Evolutionary conservation across 1,139 yeast genomes (phyloP).

Genomic region (Taphrina betulina): DNA sequence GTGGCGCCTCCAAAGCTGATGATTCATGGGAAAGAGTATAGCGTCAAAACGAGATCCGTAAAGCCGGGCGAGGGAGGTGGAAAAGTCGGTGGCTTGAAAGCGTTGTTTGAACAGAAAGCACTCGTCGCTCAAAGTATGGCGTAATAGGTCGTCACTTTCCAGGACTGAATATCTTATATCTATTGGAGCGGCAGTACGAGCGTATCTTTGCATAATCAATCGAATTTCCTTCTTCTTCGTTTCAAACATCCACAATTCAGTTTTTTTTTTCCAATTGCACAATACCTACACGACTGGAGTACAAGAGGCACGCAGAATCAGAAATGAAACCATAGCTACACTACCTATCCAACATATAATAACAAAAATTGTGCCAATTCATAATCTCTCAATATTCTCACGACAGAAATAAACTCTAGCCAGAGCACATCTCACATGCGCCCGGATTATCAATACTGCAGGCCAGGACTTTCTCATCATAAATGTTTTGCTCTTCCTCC

Average conservation of each 20-base stretch:
- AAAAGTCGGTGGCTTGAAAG: slow-evolving; percentile 20
- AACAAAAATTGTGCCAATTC: too few relatives aligned
- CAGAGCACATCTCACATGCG: slow-evolving; percentile 96
- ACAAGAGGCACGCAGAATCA: too few relatives aligned
- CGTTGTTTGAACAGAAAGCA: slow-evolving; percentile 24
- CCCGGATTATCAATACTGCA: slow-evolving; percentile 97
- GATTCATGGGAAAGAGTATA: slow-evolving; percentile 8
- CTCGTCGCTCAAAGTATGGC: slow-evolving; percentile 23
- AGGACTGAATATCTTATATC: too few relatives aligned
- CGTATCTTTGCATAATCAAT: too few relatives aligned
- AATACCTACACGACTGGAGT: too few relatives aligned
- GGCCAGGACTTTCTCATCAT: slow-evolving; percentile 88
- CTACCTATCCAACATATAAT: too few relatives aligned
- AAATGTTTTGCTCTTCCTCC: slow-evolving; percentile 61
- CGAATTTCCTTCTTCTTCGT: too few relatives aligned
- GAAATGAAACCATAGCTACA: too few relatives aligned
- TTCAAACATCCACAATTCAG: too few relatives aligned
- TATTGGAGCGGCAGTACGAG: too few relatives aligned
- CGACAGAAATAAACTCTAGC: not conserved
- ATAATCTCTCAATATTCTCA: not conserved
- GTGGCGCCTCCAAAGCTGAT: slow-evolving; percentile 22
- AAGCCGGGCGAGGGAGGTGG: slow-evolving; percentile 11
- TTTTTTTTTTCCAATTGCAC: too few relatives aligned
- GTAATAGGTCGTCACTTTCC: too few relatives aligned
- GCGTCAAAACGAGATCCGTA: slow-evolving; percentile 3